These are phyloP conservation scores for Tuctoria greenei DNA, from an alignment of 176 grass and related monocot genomes.

Conservation along the genomic window DNA sequence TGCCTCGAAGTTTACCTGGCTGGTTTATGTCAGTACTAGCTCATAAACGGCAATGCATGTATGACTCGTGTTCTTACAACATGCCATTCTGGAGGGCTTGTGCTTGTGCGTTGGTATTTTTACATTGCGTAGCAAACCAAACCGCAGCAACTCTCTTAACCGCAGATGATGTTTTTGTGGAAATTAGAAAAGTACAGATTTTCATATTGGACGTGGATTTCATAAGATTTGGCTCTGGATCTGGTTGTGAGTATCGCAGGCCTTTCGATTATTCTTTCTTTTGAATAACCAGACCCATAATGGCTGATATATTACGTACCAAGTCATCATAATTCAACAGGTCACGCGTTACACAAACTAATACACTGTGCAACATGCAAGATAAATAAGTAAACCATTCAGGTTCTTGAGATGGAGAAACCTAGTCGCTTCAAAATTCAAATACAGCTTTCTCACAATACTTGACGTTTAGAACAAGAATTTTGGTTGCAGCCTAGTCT, in stretches of 20 bases:
- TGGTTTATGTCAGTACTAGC: background rate
- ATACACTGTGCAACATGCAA: no score
- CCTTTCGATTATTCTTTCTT: no score
- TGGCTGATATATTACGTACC: no score
- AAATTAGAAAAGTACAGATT: background rate
- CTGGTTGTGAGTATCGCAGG: background rate
- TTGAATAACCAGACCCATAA: no score
- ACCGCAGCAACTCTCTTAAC: no score
- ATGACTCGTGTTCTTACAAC: background rate
- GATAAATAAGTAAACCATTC: no score
- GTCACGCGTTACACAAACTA: no score
- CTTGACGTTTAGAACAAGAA: no score
- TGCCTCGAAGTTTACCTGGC: background rate
- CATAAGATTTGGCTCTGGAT: background rate
- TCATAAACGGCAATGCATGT: conserved; percentile 5
- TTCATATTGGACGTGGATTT: background rate
- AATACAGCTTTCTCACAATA: no score
- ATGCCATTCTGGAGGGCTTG: background rate
- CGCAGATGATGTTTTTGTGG: background rate
- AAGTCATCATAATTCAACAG: no score
- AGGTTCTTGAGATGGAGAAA: no score
- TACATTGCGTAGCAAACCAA: background rate
- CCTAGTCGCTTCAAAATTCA: no score
- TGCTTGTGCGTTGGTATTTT: background rate
- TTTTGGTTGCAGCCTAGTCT: background rate